Evolutionary conservation across 208 protist genomes (phyloP), one percentile per base, ranked within the genome.

Genomic region (Porcisia hertigi): DNA sequence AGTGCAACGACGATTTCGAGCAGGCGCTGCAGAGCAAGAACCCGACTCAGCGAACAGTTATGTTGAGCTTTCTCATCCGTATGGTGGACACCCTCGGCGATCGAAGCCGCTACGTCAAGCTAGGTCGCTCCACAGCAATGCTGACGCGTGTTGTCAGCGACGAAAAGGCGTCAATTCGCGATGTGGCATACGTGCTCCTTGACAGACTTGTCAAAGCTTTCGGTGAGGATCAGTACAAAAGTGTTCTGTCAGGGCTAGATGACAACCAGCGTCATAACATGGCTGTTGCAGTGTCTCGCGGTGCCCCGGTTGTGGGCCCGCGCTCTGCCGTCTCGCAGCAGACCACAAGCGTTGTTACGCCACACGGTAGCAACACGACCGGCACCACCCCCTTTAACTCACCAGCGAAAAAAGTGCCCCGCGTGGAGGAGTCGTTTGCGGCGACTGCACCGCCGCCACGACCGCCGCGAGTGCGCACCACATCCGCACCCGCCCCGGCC

Each of bases 1-100:
- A 95, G 79, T 96, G 88, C 77, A 76, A 87, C 18, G 93, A 97
- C 36, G 93, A 97, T 9, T 92, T 96, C 73, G 91, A 96, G 16
- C 80, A 86, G 57, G 82, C 83, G 20, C 57, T 81, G 71, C 83
- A 89, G 77, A 95, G 93, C 83, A 93, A 93, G 36, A 93, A 92
- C 71, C 91, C 93, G 23, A 90, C 86, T 55, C 93, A 97, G 71
- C 88, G 92, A 30, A 67, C 92, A 14, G 86, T 89, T 1, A 60
- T 95, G 7, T 82, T 92, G 39, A 72, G 82, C 53, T 97, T 91
- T 72, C 90, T 88, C 63, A 79, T 83, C 43, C 83, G 83, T n/a
- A 82, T 94, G 75, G 76, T 92, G 23, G 84, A 90, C 18, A 83
- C 76, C 58, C 72, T 92, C 1, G 86, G 89, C 25, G 73, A 80